A percentile compares a stretch with the other conserved stretches of the same genome.
Evolutionary conservation across 1,139 yeast species (phyloP).

Genomic region (Geotrichum klebahnii): DNA sequence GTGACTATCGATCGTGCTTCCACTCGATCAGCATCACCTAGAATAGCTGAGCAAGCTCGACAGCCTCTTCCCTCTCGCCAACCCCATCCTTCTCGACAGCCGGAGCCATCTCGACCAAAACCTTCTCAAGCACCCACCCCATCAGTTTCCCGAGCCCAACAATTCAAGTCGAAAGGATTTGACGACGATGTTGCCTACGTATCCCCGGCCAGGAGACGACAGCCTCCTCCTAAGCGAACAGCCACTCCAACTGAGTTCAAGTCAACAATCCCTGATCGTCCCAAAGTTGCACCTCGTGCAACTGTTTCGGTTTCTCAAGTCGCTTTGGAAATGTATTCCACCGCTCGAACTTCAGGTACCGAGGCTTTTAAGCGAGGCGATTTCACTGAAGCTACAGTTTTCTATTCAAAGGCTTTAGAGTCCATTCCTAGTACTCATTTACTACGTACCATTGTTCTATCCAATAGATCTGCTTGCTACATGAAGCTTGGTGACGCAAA

Average conservation of each 20-base stretch:
- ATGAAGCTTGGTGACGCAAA: slow-evolving; percentile 73
- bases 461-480: slow-evolving; percentile 71
- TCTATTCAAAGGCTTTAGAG: slow-evolving; percentile 58
- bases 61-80: not conserved
- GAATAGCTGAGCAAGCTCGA: not conserved
- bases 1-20: slow-evolving; percentile 21
- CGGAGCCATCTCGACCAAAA: no score
- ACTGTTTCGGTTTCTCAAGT: slow-evolving; percentile 34
- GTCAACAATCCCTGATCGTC: slow-evolving; percentile 23
- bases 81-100: no score
- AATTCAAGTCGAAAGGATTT: slow-evolving; percentile 20
- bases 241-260: slow-evolving; percentile 13
- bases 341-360: slow-evolving; percentile 58
- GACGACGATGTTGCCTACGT: slow-evolving; percentile 32
- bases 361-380: slow-evolving; percentile 75
- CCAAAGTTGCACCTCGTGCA: slow-evolving; percentile 30
- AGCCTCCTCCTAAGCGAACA: slow-evolving; percentile 15
- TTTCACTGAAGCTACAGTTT: slow-evolving; percentile 59
- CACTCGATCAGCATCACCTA: slow-evolving; percentile 14
- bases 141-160: slow-evolving; percentile 22
- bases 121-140: slow-evolving; percentile 1
- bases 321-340: slow-evolving; percentile 49
- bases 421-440: slow-evolving; percentile 65
- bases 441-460: slow-evolving; percentile 60
- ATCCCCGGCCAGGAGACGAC: slow-evolving; percentile 26